These are phyloP conservation scores for Ophiostoma novo-ulmi DNA, from an alignment of 2,329 filamentous ascomycete genomes.

Conservation along the genomic window DNA sequence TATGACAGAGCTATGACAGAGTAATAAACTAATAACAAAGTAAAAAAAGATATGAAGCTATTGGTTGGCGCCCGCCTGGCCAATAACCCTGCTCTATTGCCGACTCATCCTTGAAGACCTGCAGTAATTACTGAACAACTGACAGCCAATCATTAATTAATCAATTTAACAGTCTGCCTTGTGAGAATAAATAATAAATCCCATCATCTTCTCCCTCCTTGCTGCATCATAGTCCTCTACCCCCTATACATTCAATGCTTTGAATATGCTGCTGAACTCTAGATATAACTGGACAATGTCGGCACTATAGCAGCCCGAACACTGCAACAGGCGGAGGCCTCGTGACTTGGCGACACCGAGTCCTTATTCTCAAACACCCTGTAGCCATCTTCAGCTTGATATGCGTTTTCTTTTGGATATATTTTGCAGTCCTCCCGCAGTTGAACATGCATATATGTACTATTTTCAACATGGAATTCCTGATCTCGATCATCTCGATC, in stretches of 20 bases:
- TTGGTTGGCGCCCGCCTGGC: background rate
- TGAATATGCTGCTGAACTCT: background rate
- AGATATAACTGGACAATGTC: background rate
- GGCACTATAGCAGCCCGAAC: background rate
- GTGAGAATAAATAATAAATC: background rate
- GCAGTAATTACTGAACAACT: background rate
- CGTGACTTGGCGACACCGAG: background rate
- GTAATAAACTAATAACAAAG: background rate
- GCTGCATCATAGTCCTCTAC: background rate
- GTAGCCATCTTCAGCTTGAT: background rate
- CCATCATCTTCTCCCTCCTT: too few relatives aligned
- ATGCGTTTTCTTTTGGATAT: background rate
- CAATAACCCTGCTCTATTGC: background rate
- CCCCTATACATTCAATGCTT: background rate
- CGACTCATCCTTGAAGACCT: background rate
- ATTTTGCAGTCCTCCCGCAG: background rate
- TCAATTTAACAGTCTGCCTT: too few relatives aligned
- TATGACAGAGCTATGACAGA: background rate
- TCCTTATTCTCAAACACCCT: slow-evolving; percentile 1
- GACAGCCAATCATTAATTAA: background rate
- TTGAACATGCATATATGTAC: background rate
- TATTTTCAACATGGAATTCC: background rate
- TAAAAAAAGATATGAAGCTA: background rate
- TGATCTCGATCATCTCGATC: background rate
- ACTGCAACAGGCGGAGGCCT: background rate